Percentiles rank a stretch among this genome's conserved stretches.
Evolutionary conservation across 352 stramenopile species (phyloP).

Genomic region (Globisporangium emineosum): DNA sequence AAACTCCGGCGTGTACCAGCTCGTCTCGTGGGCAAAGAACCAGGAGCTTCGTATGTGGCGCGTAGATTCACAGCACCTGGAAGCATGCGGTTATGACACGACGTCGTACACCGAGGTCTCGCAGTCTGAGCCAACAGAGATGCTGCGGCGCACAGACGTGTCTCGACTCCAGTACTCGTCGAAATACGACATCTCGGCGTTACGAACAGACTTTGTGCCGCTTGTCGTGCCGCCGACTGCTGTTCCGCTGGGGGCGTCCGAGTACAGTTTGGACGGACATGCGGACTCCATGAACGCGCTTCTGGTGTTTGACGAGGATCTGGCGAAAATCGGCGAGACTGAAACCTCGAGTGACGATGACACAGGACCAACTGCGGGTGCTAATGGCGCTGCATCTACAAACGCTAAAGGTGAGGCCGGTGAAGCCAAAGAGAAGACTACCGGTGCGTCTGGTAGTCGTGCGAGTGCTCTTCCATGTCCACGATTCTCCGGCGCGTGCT

Average conservation of each 20-base stretch:
- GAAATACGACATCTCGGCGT: conserved; percentile 63
- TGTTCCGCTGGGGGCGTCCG: conserved; percentile 50
- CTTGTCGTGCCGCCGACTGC: conserved; percentile 62
- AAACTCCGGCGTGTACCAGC: conserved; percentile 46
- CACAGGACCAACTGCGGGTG: background rate
- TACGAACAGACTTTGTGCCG: conserved; percentile 78
- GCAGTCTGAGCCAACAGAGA: conserved; percentile 9
- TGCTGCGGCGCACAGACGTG: conserved; percentile 28
- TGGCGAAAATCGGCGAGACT: conserved; percentile 44
- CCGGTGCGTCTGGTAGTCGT: conserved; percentile 1
- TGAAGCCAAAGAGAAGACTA: conserved; percentile 3
- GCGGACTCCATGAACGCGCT: conserved; percentile 43
- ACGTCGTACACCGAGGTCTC: conserved; percentile 27
- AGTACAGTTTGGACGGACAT: conserved; percentile 60
- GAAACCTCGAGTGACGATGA: conserved; percentile 22
- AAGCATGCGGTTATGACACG: conserved; percentile 57
- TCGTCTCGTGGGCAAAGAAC: conserved; percentile 82
- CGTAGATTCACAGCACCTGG: conserved; percentile 57
- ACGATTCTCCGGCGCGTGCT: conserved; percentile 73
- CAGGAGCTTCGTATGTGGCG: conserved; percentile 76
- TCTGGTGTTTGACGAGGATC: conserved; percentile 67
- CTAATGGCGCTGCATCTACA: background rate
- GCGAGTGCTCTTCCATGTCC: conserved; percentile 60
- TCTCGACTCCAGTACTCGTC: conserved; percentile 30
- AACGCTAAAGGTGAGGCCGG: background rate